phyloP scores from a whole-genome alignment of 352 stramenopile genomes.

The Phytophthora cryptogea region DNA sequence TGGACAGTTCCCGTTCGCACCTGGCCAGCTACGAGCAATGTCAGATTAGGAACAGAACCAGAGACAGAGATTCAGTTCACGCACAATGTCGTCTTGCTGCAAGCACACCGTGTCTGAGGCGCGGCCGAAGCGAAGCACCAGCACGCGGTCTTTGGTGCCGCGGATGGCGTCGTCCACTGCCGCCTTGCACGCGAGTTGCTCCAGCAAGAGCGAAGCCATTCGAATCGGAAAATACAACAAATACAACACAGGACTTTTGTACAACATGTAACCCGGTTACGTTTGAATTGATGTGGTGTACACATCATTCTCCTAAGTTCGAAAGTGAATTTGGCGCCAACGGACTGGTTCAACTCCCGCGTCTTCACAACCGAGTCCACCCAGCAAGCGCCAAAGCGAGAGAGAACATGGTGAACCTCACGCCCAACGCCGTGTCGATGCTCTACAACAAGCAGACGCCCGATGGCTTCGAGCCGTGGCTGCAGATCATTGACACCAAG shows the following conservation, averaged over 20 bases:
- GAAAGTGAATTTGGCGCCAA: conserved; percentile 34
- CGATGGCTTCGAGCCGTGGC: conserved; percentile 86
- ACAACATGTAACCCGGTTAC: neutral
- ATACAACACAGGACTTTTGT: neutral
- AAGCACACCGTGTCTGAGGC: conserved; percentile 70
- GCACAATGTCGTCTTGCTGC: conserved; percentile 86
- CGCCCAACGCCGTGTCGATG: conserved; percentile 82
- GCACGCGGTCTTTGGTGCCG: conserved; percentile 77
- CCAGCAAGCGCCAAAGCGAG: neutral
- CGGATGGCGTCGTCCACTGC: conserved; percentile 81
- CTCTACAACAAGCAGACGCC: conserved; percentile 86
- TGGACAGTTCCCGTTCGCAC: conserved; percentile 76
- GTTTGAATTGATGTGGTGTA: neutral
- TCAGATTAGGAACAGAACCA: neutral
- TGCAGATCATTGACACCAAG: conserved; percentile 89
- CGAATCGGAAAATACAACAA: neutral
- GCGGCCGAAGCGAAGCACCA: conserved; percentile 83
- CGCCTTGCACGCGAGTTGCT: conserved; percentile 61
- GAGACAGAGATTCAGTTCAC: conserved; percentile 1
- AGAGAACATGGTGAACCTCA: conserved; percentile 80
- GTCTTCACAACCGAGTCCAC: conserved; percentile 12
- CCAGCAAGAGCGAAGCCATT: conserved; percentile 80
- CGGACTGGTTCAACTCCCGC: conserved; percentile 1
- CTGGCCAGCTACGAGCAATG: conserved; percentile 57
- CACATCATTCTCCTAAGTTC: conserved; percentile 4